Evolutionary conservation across 495 filamentous ascomycete species (phyloP), one percentile per base, ranked within the genome.

Genomic region (Penicillium cosmopolitanum): DNA sequence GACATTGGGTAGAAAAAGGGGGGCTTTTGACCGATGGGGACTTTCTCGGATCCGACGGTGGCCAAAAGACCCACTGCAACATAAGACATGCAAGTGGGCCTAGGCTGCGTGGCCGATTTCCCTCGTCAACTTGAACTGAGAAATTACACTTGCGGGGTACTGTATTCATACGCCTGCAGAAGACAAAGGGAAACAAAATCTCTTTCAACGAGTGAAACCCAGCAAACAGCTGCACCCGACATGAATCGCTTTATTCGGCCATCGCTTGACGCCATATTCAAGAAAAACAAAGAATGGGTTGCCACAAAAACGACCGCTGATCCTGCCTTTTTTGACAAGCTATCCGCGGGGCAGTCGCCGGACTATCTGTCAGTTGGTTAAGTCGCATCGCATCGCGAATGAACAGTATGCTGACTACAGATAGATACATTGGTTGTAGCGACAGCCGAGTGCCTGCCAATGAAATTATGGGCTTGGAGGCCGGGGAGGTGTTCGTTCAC

Each of bases 401-500:
- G 35, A 18, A n/a, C 5, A 19, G 31, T 33, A 6, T 31, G 43
- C 56, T 63, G 10, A 64, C 55, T n/a, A 33, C 15, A 13, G 19
- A 12, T 33, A 74, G 72, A 25, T 91, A 87, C 80, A 82, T 96
- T 56, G 92, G 92, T 58, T 96, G 92, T 78, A 86, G 88, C 62
- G 92, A 96, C 77, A 88, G 85, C 53, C 89, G 92, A 53, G 84
- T 88, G 61, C 92, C 92, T 11, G 92, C 93, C 68, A 95, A 91
- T 25, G 91, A 89, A 44, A 81, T 96, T 67, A 83, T 92, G 48
- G 86, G 87, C 62, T 82, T 92, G 38, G 82, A 92, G 60, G 91
- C 92, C 3, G 92, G 92, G 64, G 90, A 96, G 63, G 87, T 95
- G 57, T 96, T 96, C 69, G 87, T 90, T 42, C 92, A 95, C 79